Evolutionary conservation across 2,329 filamentous ascomycete species (phyloP), one percentile per base, ranked within the genome.

Genomic region (Exophiala sp.): DNA sequence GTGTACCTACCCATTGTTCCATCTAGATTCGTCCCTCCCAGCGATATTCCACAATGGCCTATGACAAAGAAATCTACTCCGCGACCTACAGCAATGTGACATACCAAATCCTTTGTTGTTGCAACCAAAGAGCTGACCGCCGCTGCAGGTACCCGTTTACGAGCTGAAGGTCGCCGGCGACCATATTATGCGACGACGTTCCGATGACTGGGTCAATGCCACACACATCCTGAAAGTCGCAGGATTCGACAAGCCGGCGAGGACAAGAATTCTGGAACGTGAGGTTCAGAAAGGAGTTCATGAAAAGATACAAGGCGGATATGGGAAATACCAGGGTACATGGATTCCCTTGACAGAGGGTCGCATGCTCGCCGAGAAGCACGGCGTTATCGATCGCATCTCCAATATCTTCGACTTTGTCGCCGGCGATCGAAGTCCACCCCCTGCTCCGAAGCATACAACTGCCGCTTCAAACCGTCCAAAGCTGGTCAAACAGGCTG

Each of bases 121-220:
- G 38, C 46, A 39, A 21, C 45, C 21, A 54, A 49, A 50, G 46
- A 24, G 53, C 48, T 43, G 49, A 56, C 34, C 56, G 46, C 43
- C 50, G 43, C 43, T 42, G 50, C 49, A 96, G 88, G 89, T 95
- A 55, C 91, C 91, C 29, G 91, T 97, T 9, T 96, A 93, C 66
- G 93, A 97, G 66, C 93, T 82, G 70, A 89, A 94, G 66, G 84
- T 95, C 62, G 88, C 84, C 29, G 77, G 75, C 59, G 88, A 94
- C 65, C 88, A 96, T 86, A 86, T 97, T 58, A 98, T 98, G 93
- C 85, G 93, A 68, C 82, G 93, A 43, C 83, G 91, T 53, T 80
- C 82, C 46, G 93, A 98, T 68, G 83, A 97, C 70, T 98, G 91
- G 89, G 93, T 98, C 72, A 98, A 98, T 75, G 93, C 93, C n/a